These are phyloP conservation scores for Hypoxylon sp. DNA, from an alignment of 2,329 filamentous ascomycete species.

Conservation along the genomic window DNA sequence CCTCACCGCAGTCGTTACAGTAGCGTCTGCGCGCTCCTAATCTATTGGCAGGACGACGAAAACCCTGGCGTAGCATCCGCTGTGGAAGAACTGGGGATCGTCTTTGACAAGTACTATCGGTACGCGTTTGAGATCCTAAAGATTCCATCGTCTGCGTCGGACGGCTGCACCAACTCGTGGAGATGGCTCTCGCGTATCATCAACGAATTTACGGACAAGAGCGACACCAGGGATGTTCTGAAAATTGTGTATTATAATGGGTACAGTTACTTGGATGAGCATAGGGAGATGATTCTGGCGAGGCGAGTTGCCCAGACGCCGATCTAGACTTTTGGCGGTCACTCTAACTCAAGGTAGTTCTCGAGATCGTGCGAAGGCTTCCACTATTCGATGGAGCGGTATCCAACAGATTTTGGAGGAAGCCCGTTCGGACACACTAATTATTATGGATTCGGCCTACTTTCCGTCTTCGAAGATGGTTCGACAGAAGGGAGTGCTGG, in stretches of 20 bases:
- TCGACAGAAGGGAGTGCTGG: slow-evolving; percentile 66
- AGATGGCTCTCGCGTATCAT: slow-evolving; percentile 67
- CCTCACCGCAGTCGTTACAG: slow-evolving; percentile 67
- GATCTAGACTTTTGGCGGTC: slow-evolving; percentile 6
- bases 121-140: slow-evolving; percentile 63
- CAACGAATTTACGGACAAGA: slow-evolving; percentile 65
- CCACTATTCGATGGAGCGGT: slow-evolving; percentile 67
- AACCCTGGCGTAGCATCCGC: slow-evolving; percentile 58
- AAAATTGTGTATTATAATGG: slow-evolving; percentile 72
- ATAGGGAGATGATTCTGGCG: slow-evolving; percentile 69
- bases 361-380: slow-evolving; percentile 59
- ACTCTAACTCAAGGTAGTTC: slow-evolving; percentile 58
- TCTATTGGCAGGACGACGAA: slow-evolving; percentile 69
- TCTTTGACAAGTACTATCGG: slow-evolving; percentile 66
- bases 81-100: slow-evolving; percentile 62
- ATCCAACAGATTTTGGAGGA: slow-evolving; percentile 70
- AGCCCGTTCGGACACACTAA: slow-evolving; percentile 66
- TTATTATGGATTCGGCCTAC: slow-evolving; percentile 71
- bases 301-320: slow-evolving; percentile 58
- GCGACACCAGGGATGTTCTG: slow-evolving; percentile 67
- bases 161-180: slow-evolving; percentile 63
- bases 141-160: slow-evolving; percentile 63
- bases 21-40: slow-evolving; percentile 65
- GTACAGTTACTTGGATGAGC: slow-evolving; percentile 66
- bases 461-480: slow-evolving; percentile 67